Evolutionary conservation across 139 green algal species (phyloP).

Genomic region (Tetraselmis striata): DNA sequence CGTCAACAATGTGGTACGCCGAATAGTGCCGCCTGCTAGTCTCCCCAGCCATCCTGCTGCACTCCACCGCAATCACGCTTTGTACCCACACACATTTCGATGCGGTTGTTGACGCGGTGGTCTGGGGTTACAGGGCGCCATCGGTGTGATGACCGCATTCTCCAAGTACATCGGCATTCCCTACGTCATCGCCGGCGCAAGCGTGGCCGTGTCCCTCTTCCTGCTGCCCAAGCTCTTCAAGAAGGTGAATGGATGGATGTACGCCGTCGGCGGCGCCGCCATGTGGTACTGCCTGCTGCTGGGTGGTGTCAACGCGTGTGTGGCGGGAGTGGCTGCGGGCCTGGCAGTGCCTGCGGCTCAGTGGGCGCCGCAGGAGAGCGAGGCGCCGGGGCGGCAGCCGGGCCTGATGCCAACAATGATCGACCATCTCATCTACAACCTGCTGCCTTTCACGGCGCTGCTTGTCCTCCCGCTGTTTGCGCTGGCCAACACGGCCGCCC

Average conservation of each 20-base stretch:
- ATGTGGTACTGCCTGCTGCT: slow-evolving; percentile 23
- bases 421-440: slow-evolving; percentile 20
- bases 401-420: not conserved
- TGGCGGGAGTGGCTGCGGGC: slow-evolving; percentile 16
- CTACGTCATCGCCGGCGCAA: slow-evolving; percentile 7
- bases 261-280: not conserved
- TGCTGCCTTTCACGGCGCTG: slow-evolving; percentile 5
- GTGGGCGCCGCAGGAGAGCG: not conserved
- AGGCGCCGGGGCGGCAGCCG: not conserved
- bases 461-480: slow-evolving; percentile 23
- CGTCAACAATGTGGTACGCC: slow-evolving; percentile 18
- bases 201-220: slow-evolving; percentile 6
- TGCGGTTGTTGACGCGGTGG: no score
- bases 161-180: slow-evolving; percentile 3
- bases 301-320: slow-evolving; percentile 19
- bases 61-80: no score
- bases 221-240: slow-evolving; percentile 4
- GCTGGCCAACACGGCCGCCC: slow-evolving; percentile 16
- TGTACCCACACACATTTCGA: no score
- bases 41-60: no score
- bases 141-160: slow-evolving; percentile 17
- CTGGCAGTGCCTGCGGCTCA: slow-evolving; percentile 9
- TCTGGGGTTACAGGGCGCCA: no score
- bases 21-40: no score
- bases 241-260: slow-evolving; percentile 7